Evolutionary conservation across 2,329 filamentous ascomycete species (phyloP), one percentile per base, ranked within the genome.

Genomic region (Alternaria alternata): DNA sequence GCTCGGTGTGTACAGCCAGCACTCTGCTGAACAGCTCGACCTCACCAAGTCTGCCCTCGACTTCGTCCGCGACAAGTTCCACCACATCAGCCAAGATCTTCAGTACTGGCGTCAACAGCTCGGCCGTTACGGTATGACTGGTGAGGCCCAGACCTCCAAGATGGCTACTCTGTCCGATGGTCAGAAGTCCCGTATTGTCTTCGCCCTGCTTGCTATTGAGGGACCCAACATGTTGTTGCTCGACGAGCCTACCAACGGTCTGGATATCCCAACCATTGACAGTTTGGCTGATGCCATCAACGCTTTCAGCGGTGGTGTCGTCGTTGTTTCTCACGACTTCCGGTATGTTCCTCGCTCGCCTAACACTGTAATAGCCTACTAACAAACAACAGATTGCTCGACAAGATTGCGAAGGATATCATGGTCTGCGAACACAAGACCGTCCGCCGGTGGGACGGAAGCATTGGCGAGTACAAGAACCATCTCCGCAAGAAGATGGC

Each of bases 321-420:
- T 98, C 54, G 94, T 98, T 67, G 95, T 99, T 59, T 96, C 91
- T 74, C 95, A 99, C 91, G 95, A 99, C 81, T 99, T 99, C 88
- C 91, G 93, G 93, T 96, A 88, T 79, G 89, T 75, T 51, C 14
- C 47, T 14, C 36, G 11, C 20, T 3, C 16, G 12, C n/a, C 6
- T 34, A 26, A 26, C 20, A 4, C 26, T 47, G n/a, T 16, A 47
- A 43, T 9, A 18, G 47, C 51, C 43, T 62, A 62, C 81, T 83
- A 73, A 84, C 70, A 36, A n/a, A 58, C 49, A 34, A 51, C 72
- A 96, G 94, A 86, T 86, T 99, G 75, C 89, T 99, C 68, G 95
- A 99, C 88, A 97, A 97, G 87, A 98, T 99, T 80, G 95, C 95
- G 73, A 99, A 99, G 87, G 93, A 99, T 81, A 99, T 99, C 81